phyloP scores from a whole-genome alignment of 2,329 filamentous ascomycete species.

The Alternaria rosae region DNA sequence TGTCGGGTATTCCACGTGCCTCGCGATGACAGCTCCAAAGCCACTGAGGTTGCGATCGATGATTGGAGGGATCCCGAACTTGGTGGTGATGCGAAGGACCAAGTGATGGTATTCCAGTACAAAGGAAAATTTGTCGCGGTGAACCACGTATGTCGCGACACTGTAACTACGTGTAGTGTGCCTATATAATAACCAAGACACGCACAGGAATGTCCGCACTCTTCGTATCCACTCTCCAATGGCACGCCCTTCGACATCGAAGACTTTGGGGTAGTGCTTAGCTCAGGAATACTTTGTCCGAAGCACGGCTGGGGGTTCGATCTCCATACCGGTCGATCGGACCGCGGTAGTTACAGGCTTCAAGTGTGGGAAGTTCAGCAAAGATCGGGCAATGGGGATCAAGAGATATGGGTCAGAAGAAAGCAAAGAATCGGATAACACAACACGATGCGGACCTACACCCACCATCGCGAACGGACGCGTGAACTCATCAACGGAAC shows the following conservation, averaged over 20 bases:
- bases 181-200: not conserved
- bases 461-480: too few species aligned
- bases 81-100: slow-evolving; percentile 54
- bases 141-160: slow-evolving; percentile 63
- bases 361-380: slow-evolving; percentile 70
- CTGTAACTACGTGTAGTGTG: too few species aligned
- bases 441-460: not conserved
- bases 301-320: slow-evolving; percentile 78
- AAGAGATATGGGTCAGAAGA: slow-evolving; percentile 44
- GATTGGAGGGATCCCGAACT: slow-evolving; percentile 35
- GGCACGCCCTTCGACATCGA: slow-evolving; percentile 74
- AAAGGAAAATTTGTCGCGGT: slow-evolving; percentile 70
- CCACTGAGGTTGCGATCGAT: slow-evolving; percentile 28
- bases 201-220: slow-evolving; percentile 65
- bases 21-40: slow-evolving; percentile 26
- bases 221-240: slow-evolving; percentile 69
- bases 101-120: slow-evolving; percentile 72
- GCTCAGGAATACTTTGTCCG: slow-evolving; percentile 69
- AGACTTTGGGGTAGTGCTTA: slow-evolving; percentile 71
- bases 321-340: slow-evolving; percentile 67
- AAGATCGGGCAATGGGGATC: slow-evolving; percentile 10
- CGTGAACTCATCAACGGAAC: not conserved
- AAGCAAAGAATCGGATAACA: slow-evolving; percentile 41
- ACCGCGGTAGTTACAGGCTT: slow-evolving; percentile 68
- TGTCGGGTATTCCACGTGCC: slow-evolving; percentile 38